Percentiles rank a stretch among this genome's conserved stretches.
phyloP scores from a whole-genome alignment of 805 yeast genomes.

The Ogataea methylovora region DNA sequence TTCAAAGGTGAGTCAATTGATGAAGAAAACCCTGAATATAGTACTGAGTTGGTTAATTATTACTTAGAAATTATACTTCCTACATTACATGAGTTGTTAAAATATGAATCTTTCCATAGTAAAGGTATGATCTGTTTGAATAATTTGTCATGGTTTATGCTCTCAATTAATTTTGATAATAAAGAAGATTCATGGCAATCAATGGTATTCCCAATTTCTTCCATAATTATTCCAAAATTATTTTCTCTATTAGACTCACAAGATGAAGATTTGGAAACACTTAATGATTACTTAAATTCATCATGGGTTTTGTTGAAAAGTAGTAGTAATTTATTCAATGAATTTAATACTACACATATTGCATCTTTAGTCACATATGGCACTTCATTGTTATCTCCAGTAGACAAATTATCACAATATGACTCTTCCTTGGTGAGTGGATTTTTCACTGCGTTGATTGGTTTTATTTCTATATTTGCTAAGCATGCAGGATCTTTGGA shows the following conservation, averaged over 20 bases:
- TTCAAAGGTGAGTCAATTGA: constrained; percentile 20
- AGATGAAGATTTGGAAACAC: constrained; percentile 7
- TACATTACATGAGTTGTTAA: constrained; percentile 32
- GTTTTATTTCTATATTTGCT: constrained; percentile 19
- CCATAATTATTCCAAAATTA: constrained; percentile 9
- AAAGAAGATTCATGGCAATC: constrained; percentile 26
- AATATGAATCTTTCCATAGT: constrained; percentile 38
- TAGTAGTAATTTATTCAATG: neutral
- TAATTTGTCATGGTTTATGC: constrained; percentile 55
- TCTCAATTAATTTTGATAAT: constrained; percentile 1
- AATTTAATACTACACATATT: neutral
- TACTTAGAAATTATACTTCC: constrained; percentile 10
- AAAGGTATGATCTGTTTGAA: constrained; percentile 62
- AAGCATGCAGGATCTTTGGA: constrained; percentile 11
- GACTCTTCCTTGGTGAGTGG: constrained; percentile 6
- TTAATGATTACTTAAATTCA: constrained; percentile 13
- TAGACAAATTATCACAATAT: neutral
- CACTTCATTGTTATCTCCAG: neutral
- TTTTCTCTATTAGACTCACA: constrained; percentile 3
- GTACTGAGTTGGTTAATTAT: constrained; percentile 11
- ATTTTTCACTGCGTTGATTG: constrained; percentile 13
- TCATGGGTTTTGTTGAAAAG: constrained; percentile 9
- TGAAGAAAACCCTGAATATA: no score
- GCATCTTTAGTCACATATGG: neutral
- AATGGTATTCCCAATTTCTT: constrained; percentile 18